Evolutionary conservation across 192 early-diverging fungal genomes (phyloP), one percentile per base, ranked within the genome.

Genomic region (Gonapodya sp.): DNA sequence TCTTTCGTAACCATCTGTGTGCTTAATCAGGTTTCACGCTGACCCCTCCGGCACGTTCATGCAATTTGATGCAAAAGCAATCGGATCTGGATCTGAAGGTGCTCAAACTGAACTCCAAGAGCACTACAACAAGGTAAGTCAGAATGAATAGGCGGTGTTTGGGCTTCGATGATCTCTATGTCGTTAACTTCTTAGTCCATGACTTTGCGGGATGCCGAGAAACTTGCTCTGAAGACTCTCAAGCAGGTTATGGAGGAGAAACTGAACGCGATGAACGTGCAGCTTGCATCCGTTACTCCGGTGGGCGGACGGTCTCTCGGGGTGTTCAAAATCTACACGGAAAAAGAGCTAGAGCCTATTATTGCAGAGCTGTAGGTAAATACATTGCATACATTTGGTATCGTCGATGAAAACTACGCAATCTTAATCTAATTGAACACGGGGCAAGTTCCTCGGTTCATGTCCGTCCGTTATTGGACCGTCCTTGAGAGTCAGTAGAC

Each of bases 161-260:
- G 64, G 64, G 64, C 16, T 30, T 30, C 30, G 64, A 18, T 16
- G 16, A 72, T 64, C 2, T 84, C 35, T 18, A 46, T 86, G n/a
- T 81, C 36, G 32, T 1, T 64, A 2, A 32, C n/a, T 30, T n/a
- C 31, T 1, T 82, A 94, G 90, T 93, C 93, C 0, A 86, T 98
- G 78, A 94, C 93, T 0, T 84, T 98, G 83, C 86, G 88, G 16
- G 95, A 98, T 81, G 98, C 97, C 1, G 93, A 96, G 84, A 87
- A 89, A 1, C 84, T 98, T 79, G 92, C 97, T 31, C 91, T 99
- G 36, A 98, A 96, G 89, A 95, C 98, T 24, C 87, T 99, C 36
- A 99, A 99, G 90, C 93, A 96, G 83, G 98, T 99, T 31, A 99
- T 99, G 97, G 98, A 99, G 85, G 98, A 99, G 87, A 99, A 99